Evolutionary conservation across 805 yeast genomes (phyloP).

Genomic region (Pichia gijzeniarum): DNA sequence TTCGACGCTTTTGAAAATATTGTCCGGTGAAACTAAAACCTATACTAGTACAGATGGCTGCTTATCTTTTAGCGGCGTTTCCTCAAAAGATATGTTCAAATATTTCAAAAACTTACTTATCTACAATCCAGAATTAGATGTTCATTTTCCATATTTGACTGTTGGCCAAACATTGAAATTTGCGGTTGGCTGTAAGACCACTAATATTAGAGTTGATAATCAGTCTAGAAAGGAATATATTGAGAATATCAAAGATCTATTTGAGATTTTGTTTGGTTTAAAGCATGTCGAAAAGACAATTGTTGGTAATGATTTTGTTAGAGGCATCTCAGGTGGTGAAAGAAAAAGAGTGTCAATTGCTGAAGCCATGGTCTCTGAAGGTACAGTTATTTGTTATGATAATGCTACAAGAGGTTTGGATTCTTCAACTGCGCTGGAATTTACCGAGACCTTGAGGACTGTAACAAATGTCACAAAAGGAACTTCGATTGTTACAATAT

Average conservation of each 20-base stretch:
- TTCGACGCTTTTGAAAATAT: slow-evolving; percentile 43
- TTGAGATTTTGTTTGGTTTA: slow-evolving; percentile 49
- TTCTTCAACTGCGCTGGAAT: slow-evolving; percentile 65
- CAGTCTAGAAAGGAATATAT: slow-evolving; percentile 36
- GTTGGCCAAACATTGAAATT: slow-evolving; percentile 50
- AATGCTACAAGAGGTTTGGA: slow-evolving; percentile 68
- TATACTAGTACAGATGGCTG: slow-evolving; percentile 34
- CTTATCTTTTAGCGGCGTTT: slow-evolving; percentile 42
- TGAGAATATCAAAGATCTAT: slow-evolving; percentile 38
- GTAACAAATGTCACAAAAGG: slow-evolving; percentile 49
- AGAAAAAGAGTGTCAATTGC: slow-evolving; percentile 66
- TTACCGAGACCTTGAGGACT: slow-evolving; percentile 51
- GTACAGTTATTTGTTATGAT: slow-evolving; percentile 56
- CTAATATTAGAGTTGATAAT: slow-evolving; percentile 37
- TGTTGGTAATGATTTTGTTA: slow-evolving; percentile 60
- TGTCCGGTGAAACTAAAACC: slow-evolving; percentile 40
- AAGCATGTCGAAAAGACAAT: slow-evolving; percentile 55
- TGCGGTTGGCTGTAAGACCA: slow-evolving; percentile 53
- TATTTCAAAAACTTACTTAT: slow-evolving; percentile 40
- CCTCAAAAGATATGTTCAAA: slow-evolving; percentile 39
- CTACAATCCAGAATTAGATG: slow-evolving; percentile 50
- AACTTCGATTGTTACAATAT: slow-evolving; percentile 59
- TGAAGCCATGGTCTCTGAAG: slow-evolving; percentile 51
- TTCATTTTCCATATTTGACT: slow-evolving; percentile 47
- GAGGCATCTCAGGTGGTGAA: slow-evolving; percentile 73